Conservation (phyloP, 1,284 basidiomycete species). For the Sanghuangporus weigelae region DNA sequence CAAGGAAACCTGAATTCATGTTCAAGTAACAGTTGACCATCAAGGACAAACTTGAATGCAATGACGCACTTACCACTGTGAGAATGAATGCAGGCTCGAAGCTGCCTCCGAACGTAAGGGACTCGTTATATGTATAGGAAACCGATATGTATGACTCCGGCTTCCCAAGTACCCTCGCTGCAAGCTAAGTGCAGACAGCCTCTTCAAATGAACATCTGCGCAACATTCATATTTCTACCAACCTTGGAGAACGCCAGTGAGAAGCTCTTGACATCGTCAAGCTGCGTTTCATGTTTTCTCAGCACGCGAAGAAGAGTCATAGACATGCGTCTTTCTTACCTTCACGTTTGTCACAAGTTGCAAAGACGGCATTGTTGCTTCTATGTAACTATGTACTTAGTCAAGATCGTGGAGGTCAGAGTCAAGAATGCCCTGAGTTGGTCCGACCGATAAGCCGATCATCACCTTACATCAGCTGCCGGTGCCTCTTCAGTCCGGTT, state of each 20-base stretch:
- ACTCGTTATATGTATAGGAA: conserved; percentile 50
- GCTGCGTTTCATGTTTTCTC: conserved; percentile 24
- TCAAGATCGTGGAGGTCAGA: too few species aligned
- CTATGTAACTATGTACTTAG: too few species aligned
- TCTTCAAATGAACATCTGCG: background rate
- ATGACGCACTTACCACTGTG: conserved; percentile 40
- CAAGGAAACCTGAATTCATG: conserved; percentile 41
- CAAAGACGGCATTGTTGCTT: conserved; percentile 47
- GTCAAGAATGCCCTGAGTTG: too few species aligned
- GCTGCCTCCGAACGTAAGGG: conserved; percentile 51
- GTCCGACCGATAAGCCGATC: too few species aligned
- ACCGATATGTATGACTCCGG: conserved; percentile 49
- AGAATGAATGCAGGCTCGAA: conserved; percentile 60
- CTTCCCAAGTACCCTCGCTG: conserved; percentile 46
- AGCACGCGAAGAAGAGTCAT: background rate
- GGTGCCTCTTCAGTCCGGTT: too few species aligned
- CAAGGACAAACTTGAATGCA: background rate
- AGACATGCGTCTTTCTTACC: conserved; percentile 25
- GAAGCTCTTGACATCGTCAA: conserved; percentile 48
- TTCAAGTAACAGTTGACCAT: background rate
- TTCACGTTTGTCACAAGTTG: conserved; percentile 57
- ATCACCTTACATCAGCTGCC: too few species aligned
- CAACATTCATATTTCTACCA: conserved; percentile 10
- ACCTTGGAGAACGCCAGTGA: conserved; percentile 59
- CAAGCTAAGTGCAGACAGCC: conserved; percentile 30